Conservation (phyloP, 2,329 filamentous ascomycete genomes). For the Diaporthe helianthi region DNA sequence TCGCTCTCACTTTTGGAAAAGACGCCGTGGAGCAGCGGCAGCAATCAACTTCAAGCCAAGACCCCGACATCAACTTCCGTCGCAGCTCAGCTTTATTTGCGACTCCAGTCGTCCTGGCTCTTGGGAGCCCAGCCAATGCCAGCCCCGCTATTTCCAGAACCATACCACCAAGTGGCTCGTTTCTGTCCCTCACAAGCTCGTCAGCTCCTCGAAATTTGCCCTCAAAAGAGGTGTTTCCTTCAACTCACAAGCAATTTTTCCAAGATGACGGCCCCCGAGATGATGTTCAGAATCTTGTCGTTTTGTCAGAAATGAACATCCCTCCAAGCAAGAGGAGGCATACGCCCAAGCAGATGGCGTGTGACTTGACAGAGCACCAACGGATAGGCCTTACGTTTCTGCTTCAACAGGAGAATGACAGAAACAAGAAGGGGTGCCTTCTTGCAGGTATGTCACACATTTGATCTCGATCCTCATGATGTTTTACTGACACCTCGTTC, state of each 20-base stretch:
- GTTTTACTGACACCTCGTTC: neutral
- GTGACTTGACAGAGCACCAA: slow-evolving; percentile 28
- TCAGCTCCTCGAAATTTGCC: too few relatives aligned
- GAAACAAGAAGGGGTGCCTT: slow-evolving; percentile 22
- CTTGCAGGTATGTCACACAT: slow-evolving; percentile 23
- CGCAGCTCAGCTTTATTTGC: neutral
- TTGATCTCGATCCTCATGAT: neutral
- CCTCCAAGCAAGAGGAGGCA: slow-evolving; percentile 33
- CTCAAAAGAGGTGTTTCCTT: neutral
- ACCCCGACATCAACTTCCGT: neutral
- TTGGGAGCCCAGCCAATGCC: neutral
- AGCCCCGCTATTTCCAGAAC: neutral
- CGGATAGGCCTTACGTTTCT: slow-evolving; percentile 29
- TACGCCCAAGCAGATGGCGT: slow-evolving; percentile 37
- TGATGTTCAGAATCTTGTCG: slow-evolving; percentile 36
- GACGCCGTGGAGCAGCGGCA: neutral
- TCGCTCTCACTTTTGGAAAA: neutral
- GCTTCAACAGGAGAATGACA: slow-evolving; percentile 17
- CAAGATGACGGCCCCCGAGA: neutral
- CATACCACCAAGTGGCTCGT: too few relatives aligned
- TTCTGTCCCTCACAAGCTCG: neutral
- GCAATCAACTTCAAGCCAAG: neutral
- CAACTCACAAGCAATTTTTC: neutral
- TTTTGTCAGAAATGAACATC: slow-evolving; percentile 37
- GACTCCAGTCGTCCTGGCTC: too few relatives aligned